Base-by-base conservation (phyloP, 805 yeast species). In the Suhomyces canberraensis region DNA sequence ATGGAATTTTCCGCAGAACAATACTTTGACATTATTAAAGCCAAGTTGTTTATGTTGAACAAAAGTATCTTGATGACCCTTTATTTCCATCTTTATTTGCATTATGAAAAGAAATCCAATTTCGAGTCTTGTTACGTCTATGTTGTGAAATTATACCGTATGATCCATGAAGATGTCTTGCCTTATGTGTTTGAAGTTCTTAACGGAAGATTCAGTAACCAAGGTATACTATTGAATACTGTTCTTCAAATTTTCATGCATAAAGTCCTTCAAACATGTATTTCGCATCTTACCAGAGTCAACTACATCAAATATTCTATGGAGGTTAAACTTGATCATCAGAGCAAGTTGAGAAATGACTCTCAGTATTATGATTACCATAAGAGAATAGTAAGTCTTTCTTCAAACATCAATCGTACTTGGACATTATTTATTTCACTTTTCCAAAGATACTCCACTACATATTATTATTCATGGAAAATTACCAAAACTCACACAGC, bases 201-300 rank as follows among this genome's bases (percentile, higher is more conserved):
- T 16, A 33, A 39, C 28, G 48, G 48, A 1, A 37, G 30, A 6
- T 30, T 34, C 7, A 31, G 42, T 19, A 36, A 36, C 19, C 34
- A 35, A 11, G 47, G 41, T 3, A 24, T 42, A 15, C 16, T 26
- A 4, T 18, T 38, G 16, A 46, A 44, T 20, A 42, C 45, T 1
- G 21, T 28, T 8, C 28, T 44, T 15, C 39, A 37, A 16, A 29
- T 34, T 16, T 45, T 40, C 1, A 22, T 40, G 16, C 45, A 45
- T 26, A 42, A 40, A 17, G 30, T 29, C 16, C 39, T 35, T 29
- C 48, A 33, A 24, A 28, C 34, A 11, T 47, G 45, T 24, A 30
- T 57, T 17, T 52, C 61, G 8, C 31, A 46, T 26, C 40, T 54
- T 19, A 46, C 49, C 2, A 37, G 57, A 39, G 47, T 54, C 7